These are phyloP conservation scores for Phlebiopsis gigantea DNA, from an alignment of 768 basidiomycete species.

Conservation along the genomic window DNA sequence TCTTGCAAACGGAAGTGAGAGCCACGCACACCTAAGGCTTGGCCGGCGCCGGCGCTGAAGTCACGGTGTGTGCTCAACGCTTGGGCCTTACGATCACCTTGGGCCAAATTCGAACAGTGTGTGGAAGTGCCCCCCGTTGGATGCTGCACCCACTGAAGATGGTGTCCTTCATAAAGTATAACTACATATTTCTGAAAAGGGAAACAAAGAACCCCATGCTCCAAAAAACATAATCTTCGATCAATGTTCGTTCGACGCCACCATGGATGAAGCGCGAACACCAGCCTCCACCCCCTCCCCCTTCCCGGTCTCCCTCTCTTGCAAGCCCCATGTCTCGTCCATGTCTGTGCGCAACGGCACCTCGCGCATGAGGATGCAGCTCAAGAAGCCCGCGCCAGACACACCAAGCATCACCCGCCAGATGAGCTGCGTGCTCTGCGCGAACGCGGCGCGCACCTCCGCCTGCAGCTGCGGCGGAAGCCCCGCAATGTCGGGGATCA, in stretches of 20 bases:
- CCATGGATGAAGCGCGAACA: no score
- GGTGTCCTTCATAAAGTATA: no score
- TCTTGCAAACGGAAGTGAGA: background rate
- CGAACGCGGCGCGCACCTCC: conserved; percentile 27
- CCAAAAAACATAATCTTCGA: no score
- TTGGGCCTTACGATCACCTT: no score
- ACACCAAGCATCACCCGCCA: conserved; percentile 5
- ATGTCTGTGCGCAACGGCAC: conserved; percentile 1
- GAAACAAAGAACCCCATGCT: no score
- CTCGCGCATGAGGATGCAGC: background rate
- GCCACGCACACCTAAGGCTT: conserved; percentile 11
- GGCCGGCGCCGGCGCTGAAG: conserved; percentile 14
- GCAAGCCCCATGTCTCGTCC: conserved; percentile 4
- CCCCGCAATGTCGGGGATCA: conserved; percentile 21
- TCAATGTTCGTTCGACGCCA: no score
- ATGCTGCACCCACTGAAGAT: no score
- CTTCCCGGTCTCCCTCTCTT: background rate
- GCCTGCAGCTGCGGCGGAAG: conserved; percentile 23
- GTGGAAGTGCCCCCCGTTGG: no score
- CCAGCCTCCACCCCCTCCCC: no score
- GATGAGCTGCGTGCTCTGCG: background rate
- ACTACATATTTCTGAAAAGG: no score
- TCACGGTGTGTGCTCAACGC: conserved; percentile 18
- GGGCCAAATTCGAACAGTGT: no score
- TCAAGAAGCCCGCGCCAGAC: background rate